These are phyloP conservation scores for Neurospora sp. DNA, from an alignment of 495 filamentous ascomycete species.

Conservation along the genomic window DNA sequence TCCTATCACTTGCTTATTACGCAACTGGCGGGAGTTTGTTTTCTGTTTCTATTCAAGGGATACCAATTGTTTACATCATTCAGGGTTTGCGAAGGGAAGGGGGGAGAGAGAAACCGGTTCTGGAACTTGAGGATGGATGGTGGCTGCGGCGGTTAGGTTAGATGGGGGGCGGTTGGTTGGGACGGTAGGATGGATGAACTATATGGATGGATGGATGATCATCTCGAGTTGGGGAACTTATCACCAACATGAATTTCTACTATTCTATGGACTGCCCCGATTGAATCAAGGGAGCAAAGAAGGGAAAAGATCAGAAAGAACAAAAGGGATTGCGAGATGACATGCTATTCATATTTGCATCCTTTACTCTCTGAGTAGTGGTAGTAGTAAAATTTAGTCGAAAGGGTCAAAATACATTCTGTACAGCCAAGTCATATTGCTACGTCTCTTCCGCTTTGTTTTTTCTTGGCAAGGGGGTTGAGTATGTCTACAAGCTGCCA, in stretches of 20 bases:
- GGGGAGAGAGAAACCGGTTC: background rate
- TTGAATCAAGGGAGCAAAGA: background rate
- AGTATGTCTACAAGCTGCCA: background rate
- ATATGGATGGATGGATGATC: background rate
- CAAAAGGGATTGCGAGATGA: background rate
- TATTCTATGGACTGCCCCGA: background rate
- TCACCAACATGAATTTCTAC: background rate
- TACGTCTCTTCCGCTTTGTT: background rate
- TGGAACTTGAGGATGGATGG: background rate
- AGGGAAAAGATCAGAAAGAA: background rate
- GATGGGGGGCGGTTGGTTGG: background rate
- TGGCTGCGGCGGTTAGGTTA: background rate
- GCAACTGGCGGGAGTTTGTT: background rate
- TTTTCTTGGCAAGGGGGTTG: background rate
- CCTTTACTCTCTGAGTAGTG: background rate
- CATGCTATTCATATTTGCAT: background rate
- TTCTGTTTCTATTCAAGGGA: background rate
- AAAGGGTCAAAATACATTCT: background rate
- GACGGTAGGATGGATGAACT: background rate
- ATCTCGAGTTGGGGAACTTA: background rate
- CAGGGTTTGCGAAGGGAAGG: background rate
- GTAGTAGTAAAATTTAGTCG: background rate
- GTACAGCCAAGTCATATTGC: background rate
- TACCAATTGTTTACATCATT: background rate
- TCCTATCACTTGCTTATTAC: background rate